phyloP scores from a whole-genome alignment of 192 early-diverging fungal species.

The Oehlia diaphana region DNA sequence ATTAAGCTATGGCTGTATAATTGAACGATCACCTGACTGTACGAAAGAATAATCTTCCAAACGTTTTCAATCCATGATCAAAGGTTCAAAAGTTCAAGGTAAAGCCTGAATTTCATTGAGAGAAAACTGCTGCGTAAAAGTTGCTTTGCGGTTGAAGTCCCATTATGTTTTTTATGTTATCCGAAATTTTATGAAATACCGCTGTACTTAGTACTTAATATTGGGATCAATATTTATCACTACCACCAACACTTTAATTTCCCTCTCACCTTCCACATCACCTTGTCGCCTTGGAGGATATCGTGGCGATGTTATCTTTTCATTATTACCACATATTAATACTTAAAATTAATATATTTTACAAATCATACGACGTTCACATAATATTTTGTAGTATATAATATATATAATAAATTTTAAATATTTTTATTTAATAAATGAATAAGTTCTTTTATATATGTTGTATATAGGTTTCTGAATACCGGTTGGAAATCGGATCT shows the following conservation, averaged over 20 bases:
- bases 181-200: background rate
- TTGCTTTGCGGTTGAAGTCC: background rate
- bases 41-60: background rate
- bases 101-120: background rate
- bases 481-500: too few relatives aligned
- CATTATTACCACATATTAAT: background rate
- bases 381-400: too few relatives aligned
- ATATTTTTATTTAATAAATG: too few relatives aligned
- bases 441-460: too few relatives aligned
- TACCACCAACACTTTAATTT: background rate
- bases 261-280: background rate
- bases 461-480: too few relatives aligned
- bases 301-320: background rate
- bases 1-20: too few relatives aligned
- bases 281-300: background rate
- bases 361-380: too few relatives aligned
- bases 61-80: background rate
- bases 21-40: background rate
- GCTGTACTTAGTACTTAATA: background rate
- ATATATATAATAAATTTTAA: too few relatives aligned
- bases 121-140: background rate
- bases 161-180: background rate
- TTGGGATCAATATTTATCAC: background rate
- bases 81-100: background rate
- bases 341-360: too few relatives aligned